Evolutionary conservation across 106 monocot genomes (phyloP).

Genomic region (Allium cepa): DNA sequence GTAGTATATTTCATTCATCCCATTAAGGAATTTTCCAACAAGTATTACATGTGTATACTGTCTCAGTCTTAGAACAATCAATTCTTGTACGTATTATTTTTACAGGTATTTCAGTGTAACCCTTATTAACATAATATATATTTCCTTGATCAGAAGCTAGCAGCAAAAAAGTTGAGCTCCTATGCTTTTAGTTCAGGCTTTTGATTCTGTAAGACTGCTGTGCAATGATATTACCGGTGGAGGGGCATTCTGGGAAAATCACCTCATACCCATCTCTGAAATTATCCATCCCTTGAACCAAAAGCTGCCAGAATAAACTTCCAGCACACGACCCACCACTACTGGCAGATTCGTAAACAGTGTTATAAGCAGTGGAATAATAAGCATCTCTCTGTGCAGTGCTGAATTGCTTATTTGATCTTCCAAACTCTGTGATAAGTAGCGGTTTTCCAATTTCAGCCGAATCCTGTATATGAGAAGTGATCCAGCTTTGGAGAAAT

Average conservation of each 20-base stretch:
- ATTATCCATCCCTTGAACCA: constrained; percentile 16
- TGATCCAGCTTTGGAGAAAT: constrained; percentile 39
- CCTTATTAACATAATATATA: no score
- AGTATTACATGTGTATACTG: no score
- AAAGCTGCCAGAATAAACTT: constrained; percentile 12
- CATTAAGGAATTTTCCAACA: no score
- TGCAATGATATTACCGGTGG: constrained; percentile 23
- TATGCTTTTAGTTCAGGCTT: constrained; percentile 5
- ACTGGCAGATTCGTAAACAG: constrained; percentile 23
- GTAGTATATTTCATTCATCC: no score
- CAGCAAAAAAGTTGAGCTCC: no score
- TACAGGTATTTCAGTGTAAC: no score
- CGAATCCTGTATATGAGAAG: constrained; percentile 27
- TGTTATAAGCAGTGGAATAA: constrained; percentile 19
- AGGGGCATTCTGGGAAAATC: constrained; percentile 2
- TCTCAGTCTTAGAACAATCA: no score
- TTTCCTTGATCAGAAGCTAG: no score
- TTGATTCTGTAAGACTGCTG: constrained; percentile 22
- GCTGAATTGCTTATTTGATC: constrained; percentile 4
- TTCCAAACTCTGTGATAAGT: constrained; percentile 47
- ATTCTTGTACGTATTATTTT: no score
- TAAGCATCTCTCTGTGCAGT: constrained; percentile 17
- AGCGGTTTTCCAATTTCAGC: constrained; percentile 35
- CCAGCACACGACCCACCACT: constrained; percentile 21
- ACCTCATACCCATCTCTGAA: constrained; percentile 11